Evolutionary conservation across 768 basidiomycete genomes (phyloP).

Genomic region (Asterophora parasitica): DNA sequence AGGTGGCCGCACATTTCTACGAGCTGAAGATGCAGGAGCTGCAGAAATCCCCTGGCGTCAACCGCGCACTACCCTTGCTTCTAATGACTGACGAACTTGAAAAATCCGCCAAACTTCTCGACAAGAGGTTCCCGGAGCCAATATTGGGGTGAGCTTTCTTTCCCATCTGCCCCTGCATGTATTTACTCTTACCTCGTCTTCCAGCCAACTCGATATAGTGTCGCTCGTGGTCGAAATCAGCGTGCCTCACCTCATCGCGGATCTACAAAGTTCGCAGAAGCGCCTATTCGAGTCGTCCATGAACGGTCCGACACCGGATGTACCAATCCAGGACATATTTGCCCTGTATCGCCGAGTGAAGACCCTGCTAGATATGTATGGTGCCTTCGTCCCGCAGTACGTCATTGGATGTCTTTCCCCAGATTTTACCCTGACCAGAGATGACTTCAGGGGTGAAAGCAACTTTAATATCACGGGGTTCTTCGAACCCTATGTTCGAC

Average conservation of each 20-base stretch:
- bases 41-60: constrained; percentile 68
- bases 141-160: constrained; percentile 59
- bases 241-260: constrained; percentile 61
- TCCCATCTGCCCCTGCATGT: not conserved
- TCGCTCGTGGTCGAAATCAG: constrained; percentile 65
- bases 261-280: constrained; percentile 66
- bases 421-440: not conserved
- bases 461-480: constrained; percentile 69
- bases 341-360: constrained; percentile 77
- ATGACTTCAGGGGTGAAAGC: constrained; percentile 41
- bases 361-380: constrained; percentile 72
- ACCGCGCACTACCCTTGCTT: constrained; percentile 75
- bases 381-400: constrained; percentile 77
- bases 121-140: constrained; percentile 84
- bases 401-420: constrained; percentile 19
- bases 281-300: constrained; percentile 76
- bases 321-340: constrained; percentile 89
- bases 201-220: constrained; percentile 69
- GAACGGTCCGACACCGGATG: constrained; percentile 83
- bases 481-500: constrained; percentile 84
- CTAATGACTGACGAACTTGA: constrained; percentile 87
- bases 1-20: constrained; percentile 58
- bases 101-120: constrained; percentile 75
- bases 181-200: not conserved
- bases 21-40: constrained; percentile 58